Percentiles rank a stretch among this genome's conserved stretches.
These are phyloP conservation scores for Starmera caribaea DNA, from an alignment of 805 yeast genomes.

Conservation along the genomic window DNA sequence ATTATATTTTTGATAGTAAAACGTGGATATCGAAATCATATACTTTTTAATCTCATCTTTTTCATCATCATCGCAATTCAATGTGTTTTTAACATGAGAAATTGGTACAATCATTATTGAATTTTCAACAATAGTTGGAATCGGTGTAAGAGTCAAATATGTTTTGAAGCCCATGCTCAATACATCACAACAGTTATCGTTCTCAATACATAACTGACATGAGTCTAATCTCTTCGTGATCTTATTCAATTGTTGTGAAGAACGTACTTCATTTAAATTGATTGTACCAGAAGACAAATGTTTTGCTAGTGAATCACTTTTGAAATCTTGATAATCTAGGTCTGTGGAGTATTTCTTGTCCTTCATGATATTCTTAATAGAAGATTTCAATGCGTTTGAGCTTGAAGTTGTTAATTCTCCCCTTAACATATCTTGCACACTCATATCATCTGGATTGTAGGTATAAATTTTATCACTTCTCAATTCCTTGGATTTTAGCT, in stretches of 20 bases:
- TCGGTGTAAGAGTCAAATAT: slow-evolving; percentile 28
- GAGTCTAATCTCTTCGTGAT: slow-evolving; percentile 21
- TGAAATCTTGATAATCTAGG: slow-evolving; percentile 33
- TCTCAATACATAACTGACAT: slow-evolving; percentile 29
- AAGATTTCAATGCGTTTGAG: slow-evolving; percentile 9
- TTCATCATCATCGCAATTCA: slow-evolving; percentile 33
- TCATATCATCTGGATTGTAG: slow-evolving; percentile 22
- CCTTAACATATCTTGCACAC: slow-evolving; percentile 25
- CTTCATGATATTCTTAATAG: slow-evolving; percentile 25
- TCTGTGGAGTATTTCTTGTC: slow-evolving; percentile 29
- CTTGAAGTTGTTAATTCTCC: slow-evolving; percentile 20
- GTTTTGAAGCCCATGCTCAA: slow-evolving; percentile 27
- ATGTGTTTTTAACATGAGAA: slow-evolving; percentile 28
- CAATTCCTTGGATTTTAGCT: neutral
- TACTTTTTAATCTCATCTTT: slow-evolving; percentile 32
- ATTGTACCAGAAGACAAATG: slow-evolving; percentile 19
- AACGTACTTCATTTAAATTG: slow-evolving; percentile 20
- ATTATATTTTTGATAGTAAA: slow-evolving; percentile 25
- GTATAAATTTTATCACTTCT: neutral
- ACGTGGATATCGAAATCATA: slow-evolving; percentile 30
- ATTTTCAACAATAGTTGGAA: slow-evolving; percentile 26
- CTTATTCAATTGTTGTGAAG: slow-evolving; percentile 15
- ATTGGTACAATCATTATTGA: slow-evolving; percentile 32
- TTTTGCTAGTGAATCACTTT: slow-evolving; percentile 26
- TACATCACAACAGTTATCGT: slow-evolving; percentile 20